Conservation (phyloP, 2,329 filamentous ascomycete species). For the Aspergillus chevalieri region DNA sequence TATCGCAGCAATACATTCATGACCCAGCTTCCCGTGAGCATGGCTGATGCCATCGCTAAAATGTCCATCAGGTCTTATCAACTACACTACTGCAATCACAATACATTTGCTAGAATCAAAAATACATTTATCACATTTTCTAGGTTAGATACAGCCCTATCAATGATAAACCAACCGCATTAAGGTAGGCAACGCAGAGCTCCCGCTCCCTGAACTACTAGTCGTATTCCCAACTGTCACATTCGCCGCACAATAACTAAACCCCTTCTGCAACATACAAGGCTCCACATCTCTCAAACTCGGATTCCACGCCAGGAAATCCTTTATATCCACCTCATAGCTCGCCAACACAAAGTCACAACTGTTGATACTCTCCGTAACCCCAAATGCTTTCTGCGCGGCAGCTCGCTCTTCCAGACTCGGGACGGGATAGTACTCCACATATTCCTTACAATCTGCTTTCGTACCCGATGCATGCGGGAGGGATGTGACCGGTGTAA, state of each 20-base stretch:
- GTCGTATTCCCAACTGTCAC: not conserved
- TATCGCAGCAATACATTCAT: too few relatives aligned
- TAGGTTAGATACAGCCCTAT: too few relatives aligned
- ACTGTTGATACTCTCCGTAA: conserved; percentile 5
- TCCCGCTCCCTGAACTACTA: not conserved
- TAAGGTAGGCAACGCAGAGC: too few relatives aligned
- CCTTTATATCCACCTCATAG: conserved; percentile 8
- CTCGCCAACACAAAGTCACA: conserved; percentile 8
- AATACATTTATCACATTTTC: too few relatives aligned
- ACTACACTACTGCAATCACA: too few relatives aligned
- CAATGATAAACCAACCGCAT: too few relatives aligned
- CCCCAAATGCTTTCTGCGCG: not conserved
- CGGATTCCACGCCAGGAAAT: conserved; percentile 12
- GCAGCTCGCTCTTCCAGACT: not conserved
- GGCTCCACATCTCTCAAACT: conserved; percentile 8
- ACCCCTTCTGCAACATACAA: conserved; percentile 3
- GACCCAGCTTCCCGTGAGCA: too few relatives aligned
- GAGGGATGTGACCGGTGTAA: not conserved
- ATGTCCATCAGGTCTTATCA: too few relatives aligned
- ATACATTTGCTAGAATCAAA: too few relatives aligned
- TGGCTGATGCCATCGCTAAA: too few relatives aligned
- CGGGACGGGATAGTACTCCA: not conserved
- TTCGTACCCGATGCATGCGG: conserved; percentile 4
- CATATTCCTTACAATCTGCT: conserved; percentile 1
- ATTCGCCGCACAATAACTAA: conserved; percentile 6